These are phyloP conservation scores for Mrakia hoshinonis DNA, from an alignment of 768 basidiomycete species.

Conservation along the genomic window DNA sequence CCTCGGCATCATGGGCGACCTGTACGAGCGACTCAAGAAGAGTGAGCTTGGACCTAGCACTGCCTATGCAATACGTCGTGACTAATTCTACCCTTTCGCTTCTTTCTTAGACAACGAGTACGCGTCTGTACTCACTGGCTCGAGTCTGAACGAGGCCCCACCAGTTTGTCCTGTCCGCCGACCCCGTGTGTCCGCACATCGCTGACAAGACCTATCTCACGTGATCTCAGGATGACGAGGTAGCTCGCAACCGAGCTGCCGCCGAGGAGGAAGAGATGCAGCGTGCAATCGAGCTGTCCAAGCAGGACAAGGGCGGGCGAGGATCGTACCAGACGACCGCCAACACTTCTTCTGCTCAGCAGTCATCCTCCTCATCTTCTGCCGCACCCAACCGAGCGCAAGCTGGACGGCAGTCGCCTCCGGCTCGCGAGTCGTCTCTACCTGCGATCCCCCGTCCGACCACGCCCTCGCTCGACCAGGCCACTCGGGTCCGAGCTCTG, in stretches of 20 bases:
- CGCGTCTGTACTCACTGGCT: constrained; percentile 13
- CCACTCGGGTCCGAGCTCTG: constrained; percentile 77
- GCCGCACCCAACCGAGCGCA: not conserved
- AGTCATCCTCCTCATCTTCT: constrained; percentile 1
- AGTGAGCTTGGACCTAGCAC: constrained; percentile 47
- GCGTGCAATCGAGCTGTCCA: constrained; percentile 83
- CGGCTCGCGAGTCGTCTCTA: constrained; percentile 29
- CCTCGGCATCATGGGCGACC: constrained; percentile 83
- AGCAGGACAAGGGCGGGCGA: constrained; percentile 80
- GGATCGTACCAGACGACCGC: constrained; percentile 26
- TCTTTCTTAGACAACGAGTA: constrained; percentile 22
- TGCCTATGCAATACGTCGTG: not conserved
- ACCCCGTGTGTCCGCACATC: not conserved
- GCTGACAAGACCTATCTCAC: not conserved
- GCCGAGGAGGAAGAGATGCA: constrained; percentile 88
- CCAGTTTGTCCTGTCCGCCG: not conserved
- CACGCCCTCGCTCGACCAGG: constrained; percentile 34
- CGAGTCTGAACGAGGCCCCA: constrained; percentile 13
- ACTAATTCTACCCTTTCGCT: not conserved
- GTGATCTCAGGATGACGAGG: constrained; percentile 16
- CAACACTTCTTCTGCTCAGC: not conserved
- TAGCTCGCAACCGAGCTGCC: constrained; percentile 19
- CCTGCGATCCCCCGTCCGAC: constrained; percentile 9
- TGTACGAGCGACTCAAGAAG: constrained; percentile 73
- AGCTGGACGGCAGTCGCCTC: constrained; percentile 15